Conservation (phyloP, 345 rosid genomes). For the Citropsis articulata region DNA sequence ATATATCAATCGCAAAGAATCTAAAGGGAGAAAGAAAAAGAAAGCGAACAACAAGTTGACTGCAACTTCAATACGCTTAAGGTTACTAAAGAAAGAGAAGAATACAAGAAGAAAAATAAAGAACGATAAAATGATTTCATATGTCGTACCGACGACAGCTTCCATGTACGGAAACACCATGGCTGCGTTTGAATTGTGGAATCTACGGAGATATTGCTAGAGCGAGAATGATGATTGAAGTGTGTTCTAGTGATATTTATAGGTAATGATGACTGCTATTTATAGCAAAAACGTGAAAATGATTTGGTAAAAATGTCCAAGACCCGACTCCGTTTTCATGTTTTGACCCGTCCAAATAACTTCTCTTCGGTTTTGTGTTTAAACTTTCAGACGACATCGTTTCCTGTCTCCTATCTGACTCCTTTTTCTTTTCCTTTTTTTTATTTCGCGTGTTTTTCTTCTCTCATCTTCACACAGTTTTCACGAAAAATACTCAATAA, state of each 20-base stretch:
- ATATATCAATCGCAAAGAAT: neutral
- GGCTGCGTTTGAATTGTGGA: slow-evolving; percentile 16
- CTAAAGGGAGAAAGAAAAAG: neutral
- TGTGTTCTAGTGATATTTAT: neutral
- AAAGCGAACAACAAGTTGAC: neutral
- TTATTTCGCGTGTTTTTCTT: too few species aligned
- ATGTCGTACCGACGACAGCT: slow-evolving; percentile 69
- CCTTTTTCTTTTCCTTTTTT: too few species aligned
- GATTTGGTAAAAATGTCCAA: neutral
- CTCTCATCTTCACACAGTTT: too few species aligned
- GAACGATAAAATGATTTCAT: neutral
- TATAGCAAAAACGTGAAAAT: neutral
- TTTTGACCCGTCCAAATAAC: neutral
- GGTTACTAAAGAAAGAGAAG: neutral
- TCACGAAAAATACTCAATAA: neutral
- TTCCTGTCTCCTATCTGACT: neutral
- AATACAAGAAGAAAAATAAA: neutral
- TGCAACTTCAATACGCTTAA: neutral
- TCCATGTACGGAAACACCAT: slow-evolving; percentile 95
- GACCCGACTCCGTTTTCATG: neutral
- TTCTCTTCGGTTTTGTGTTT: neutral
- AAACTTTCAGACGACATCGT: neutral
- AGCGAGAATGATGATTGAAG: neutral
- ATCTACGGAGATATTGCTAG: slow-evolving; percentile 5
- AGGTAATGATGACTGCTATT: neutral